Percentiles rank a stretch among this genome's conserved stretches.
phyloP scores from a whole-genome alignment of 371 early-diverging fungal genomes.

The Choanephora cucurbitarum region DNA sequence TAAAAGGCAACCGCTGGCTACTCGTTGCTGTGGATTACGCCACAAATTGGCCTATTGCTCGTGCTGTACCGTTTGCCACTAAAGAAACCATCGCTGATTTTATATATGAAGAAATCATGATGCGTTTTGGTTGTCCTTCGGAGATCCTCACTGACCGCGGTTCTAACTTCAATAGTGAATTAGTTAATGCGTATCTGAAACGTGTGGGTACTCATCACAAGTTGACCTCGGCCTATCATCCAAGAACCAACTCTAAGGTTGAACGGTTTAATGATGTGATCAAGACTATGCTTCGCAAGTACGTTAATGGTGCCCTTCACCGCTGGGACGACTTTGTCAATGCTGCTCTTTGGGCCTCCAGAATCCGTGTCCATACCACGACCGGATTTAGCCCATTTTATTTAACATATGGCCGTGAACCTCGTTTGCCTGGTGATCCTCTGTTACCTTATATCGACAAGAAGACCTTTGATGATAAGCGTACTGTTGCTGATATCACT shows the following conservation, averaged over 20 bases:
- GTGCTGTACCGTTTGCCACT: slow-evolving; percentile 33
- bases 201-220: slow-evolving; percentile 10
- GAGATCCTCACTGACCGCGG: slow-evolving; percentile 45
- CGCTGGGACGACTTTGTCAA: too few species aligned
- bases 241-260: slow-evolving; percentile 19
- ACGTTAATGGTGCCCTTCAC: too few species aligned
- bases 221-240: slow-evolving; percentile 23
- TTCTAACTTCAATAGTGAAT: slow-evolving; percentile 28
- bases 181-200: slow-evolving; percentile 3
- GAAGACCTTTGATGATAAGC: background rate
- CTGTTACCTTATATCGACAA: too few species aligned
- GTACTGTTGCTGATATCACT: slow-evolving; percentile 8
- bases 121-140: slow-evolving; percentile 30
- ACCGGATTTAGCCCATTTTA: too few species aligned
- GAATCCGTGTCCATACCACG: too few species aligned
- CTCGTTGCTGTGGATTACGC: slow-evolving; percentile 8
- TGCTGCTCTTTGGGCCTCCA: too few species aligned
- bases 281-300: too few species aligned
- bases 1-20: too few species aligned
- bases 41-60: slow-evolving; percentile 15
- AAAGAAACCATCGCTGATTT: slow-evolving; percentile 34
- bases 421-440: too few species aligned
- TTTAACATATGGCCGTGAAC: too few species aligned
- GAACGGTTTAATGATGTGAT: slow-evolving; percentile 18
- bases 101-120: slow-evolving; percentile 7